Base-by-base conservation (phyloP, 78 protist species). In the Planoprotostelium fungivorum region DNA sequence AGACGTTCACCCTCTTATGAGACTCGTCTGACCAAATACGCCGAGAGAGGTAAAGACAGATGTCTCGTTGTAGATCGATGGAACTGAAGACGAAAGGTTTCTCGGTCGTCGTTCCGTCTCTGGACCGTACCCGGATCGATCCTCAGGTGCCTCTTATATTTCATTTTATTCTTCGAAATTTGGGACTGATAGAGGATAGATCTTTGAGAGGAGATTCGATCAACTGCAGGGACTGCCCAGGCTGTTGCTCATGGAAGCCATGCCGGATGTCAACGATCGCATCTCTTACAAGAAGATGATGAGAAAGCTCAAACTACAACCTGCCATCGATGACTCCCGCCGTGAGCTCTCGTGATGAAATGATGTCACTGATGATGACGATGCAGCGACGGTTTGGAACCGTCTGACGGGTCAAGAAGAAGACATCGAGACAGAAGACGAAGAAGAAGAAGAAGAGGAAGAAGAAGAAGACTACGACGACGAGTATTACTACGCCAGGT, bases 1-100 rank as follows among this genome's bases (percentile, higher is more conserved):
- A 73, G 94, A 51, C 39, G 96, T 35, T 84, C 90, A 5, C 51
- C 87, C 0, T 88, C 96, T 51, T 94, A 94, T 51, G 96, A 94
- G 35, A 37, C 85, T 16, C 91, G 96, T 73, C 86, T 93, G n/a
- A 90, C 86, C 88, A 94, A 94, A 34, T 94, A 94, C 37, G 92
- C 94, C 84, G 34, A 31, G 0, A 37, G 96, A 63, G 96, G 96
- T 1, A 16, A 51, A 25, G 73, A 16, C 73, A 16, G 5, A 51
- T 51, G 5, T 16, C 73, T 51, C 73, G 73, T 51, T 51, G 16
- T 16, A 51, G 73, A 16, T 51, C 16, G 73, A 25, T 51, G 31
- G 16, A 51, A 16, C 16, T 25, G 5, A 16, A 5, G 5, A 16
- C 5, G 16, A 51, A 16, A 51, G 73, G 73, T 51, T 51, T 51